Evolutionary conservation across 2,329 filamentous ascomycete genomes (phyloP).

Genomic region (Colletotrichum scovillei): DNA sequence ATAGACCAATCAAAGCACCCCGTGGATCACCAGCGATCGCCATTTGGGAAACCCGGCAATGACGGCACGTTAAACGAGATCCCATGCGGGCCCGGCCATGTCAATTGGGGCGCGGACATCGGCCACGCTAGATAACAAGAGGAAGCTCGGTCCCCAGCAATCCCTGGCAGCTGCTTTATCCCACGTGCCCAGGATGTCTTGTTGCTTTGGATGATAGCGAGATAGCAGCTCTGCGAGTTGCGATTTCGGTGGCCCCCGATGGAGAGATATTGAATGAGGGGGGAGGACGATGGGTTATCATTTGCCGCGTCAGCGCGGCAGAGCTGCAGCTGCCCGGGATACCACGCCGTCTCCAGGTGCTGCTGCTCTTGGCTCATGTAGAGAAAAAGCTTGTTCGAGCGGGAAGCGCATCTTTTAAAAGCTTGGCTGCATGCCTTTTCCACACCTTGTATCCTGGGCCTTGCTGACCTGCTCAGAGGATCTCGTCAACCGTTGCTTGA

Average conservation of each 20-base stretch:
- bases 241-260: not conserved
- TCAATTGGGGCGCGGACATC: not conserved
- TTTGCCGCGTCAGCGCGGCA: slow-evolving; percentile 3
- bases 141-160: slow-evolving; percentile 8
- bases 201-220: slow-evolving; percentile 3
- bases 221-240: not conserved
- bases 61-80: slow-evolving; percentile 9
- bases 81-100: not conserved
- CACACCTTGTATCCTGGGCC: not conserved
- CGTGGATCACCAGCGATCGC: not conserved
- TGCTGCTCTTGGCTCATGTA: not conserved
- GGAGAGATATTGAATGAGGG: not conserved
- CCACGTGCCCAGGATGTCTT: slow-evolving; percentile 1
- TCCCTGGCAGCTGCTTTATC: not conserved
- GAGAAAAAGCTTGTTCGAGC: slow-evolving; percentile 18
- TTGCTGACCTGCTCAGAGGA: not conserved
- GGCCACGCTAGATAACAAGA: slow-evolving; percentile 10
- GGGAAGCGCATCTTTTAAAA: slow-evolving; percentile 6
- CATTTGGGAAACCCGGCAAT: slow-evolving; percentile 10
- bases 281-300: not conserved
- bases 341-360: too few species aligned
- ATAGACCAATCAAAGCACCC: not conserved
- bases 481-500: not conserved
- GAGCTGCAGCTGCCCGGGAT: not conserved
- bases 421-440: slow-evolving; percentile 13